Evolutionary conservation across 2,329 filamentous ascomycete species (phyloP), one percentile per base, ranked within the genome.

Genomic region (Fusarium secorum): DNA sequence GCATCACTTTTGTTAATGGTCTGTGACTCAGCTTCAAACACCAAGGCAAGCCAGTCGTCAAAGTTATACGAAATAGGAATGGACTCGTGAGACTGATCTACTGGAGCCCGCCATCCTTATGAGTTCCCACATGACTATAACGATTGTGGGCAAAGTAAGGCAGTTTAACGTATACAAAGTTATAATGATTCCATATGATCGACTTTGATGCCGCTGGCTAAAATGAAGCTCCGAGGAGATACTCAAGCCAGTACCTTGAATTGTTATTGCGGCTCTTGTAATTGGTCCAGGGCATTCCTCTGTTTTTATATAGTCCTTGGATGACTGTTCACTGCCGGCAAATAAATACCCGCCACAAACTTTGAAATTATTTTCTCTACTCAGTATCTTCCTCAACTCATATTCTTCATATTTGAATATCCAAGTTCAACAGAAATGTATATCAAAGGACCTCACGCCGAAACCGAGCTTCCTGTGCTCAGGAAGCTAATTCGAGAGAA

Each of bases 401-500:
- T 10, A 2, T 7, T 15, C 49, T 0, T 20, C 10, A 1, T 26
- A 33, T 5, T 5, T 7, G 30, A 33, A 5, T 17, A 39, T 4
- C 4, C 5, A 46, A 30, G 17, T 24, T n/a, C 18, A n/a, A 14
- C 11, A 22, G 18, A 20, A 48, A 91, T 91, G 89, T 87, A 90
- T 79, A 84, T 91, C 68, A 85, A 83, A 24, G 78, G 78, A 15
- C 82, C 77, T 20, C 88, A 90, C 77, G 85, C 83, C 14, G 89
- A 91, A 69, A 71, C 79, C 11, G 77, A 81, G 60, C 80, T 88
- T 59, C 78, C 81, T 1, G 79, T 80, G 5, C 83, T 92, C 26
- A 85, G 85, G 36, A 78, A 85, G 59, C 81, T 92, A 55, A 88
- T 92, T 73, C 83, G 82, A 24, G 83, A 86, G 18, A 87, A 90